Conservation (phyloP, 768 basidiomycete genomes). For the Lentinula detonsa region DNA sequence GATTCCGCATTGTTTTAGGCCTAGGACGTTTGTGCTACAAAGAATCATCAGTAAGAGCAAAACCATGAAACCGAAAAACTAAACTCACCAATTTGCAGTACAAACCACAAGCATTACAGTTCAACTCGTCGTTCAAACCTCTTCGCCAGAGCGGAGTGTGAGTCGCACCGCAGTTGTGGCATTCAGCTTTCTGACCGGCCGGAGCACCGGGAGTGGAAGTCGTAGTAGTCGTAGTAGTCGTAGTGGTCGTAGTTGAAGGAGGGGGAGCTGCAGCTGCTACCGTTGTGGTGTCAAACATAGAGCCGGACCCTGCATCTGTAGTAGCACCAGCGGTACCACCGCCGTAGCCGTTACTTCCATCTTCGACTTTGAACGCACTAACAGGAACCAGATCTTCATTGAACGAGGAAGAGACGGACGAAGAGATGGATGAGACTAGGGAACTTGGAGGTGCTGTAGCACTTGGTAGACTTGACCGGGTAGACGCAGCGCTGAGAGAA, state of each 20-base stretch:
- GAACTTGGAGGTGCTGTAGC: not conserved
- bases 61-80: too few relatives aligned
- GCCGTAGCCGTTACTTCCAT: too few relatives aligned
- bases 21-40: constrained; percentile 82
- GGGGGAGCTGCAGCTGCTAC: not conserved
- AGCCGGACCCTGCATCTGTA: not conserved
- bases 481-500: not conserved
- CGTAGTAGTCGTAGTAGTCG: constrained; percentile 16
- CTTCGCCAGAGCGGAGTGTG: constrained; percentile 86
- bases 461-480: not conserved
- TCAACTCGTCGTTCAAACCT: constrained; percentile 82
- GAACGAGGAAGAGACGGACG: not conserved
- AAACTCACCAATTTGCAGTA: constrained; percentile 76
- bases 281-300: not conserved
- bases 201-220: constrained; percentile 28
- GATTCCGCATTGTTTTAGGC: constrained; percentile 81
- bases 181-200: constrained; percentile 71
- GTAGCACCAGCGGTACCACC: not conserved
- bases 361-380: not conserved
- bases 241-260: not conserved
- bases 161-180: constrained; percentile 84
- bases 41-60: not conserved
- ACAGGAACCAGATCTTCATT: not conserved
- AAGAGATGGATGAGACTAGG: not conserved
- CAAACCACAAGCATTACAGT: constrained; percentile 84